phyloP scores from a whole-genome alignment of 164 flowering plant genomes.

The Hamamelis virginiana region DNA sequence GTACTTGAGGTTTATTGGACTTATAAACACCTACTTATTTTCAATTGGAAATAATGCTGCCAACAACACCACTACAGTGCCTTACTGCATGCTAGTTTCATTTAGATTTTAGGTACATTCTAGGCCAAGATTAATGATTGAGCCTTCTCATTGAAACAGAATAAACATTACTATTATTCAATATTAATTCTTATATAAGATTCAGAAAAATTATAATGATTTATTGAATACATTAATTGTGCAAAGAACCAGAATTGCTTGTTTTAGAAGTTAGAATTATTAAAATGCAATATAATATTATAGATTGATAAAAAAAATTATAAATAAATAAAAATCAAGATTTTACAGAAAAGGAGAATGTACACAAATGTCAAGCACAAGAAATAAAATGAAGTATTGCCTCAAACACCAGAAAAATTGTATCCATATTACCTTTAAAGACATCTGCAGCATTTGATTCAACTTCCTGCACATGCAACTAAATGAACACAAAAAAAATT shows the following conservation, averaged over 20 bases:
- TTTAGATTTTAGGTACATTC: no score
- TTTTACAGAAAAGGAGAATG: not conserved
- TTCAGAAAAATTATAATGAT: no score
- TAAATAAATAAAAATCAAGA: not conserved
- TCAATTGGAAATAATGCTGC: not conserved
- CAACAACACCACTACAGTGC: not conserved
- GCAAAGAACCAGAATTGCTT: not conserved
- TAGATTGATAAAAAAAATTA: not conserved
- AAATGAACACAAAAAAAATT: constrained; percentile 14
- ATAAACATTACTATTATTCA: no score
- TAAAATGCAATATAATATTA: not conserved
- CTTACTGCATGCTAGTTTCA: no score
- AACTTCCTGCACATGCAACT: constrained; percentile 88
- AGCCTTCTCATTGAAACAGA: no score
- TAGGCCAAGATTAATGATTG: not conserved
- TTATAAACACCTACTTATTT: not conserved
- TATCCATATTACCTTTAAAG: constrained; percentile 47
- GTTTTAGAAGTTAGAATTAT: not conserved
- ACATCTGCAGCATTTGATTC: constrained; percentile 44
- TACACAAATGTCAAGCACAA: not conserved
- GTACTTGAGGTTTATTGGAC: no score
- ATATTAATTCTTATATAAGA: no score
- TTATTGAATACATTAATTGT: no score
- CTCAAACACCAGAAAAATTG: not conserved
- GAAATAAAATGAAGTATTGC: not conserved